These are phyloP conservation scores for Atkinsonella texensis DNA, from an alignment of 2,329 filamentous ascomycete genomes.

Conservation along the genomic window DNA sequence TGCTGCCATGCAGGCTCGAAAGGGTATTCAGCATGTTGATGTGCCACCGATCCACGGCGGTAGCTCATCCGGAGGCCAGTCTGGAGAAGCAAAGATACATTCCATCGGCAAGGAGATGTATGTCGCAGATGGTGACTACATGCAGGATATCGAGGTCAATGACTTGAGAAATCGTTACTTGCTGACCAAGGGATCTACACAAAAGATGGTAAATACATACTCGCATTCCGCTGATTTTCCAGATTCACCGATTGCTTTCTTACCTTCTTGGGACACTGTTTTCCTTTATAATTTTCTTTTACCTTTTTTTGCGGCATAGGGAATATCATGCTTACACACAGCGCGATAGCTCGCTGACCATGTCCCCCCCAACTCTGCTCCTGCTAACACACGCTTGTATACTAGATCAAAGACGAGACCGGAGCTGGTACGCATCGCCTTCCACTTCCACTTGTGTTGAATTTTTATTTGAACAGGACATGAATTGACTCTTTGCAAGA, in stretches of 20 bases:
- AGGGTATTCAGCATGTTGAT: slow-evolving; percentile 81
- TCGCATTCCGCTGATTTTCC: slow-evolving; percentile 23
- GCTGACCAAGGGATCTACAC: slow-evolving; percentile 90
- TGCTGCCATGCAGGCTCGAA: slow-evolving; percentile 72
- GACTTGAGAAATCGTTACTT: slow-evolving; percentile 93
- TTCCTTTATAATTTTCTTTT: neutral
- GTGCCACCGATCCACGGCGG: slow-evolving; percentile 59
- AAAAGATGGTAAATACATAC: slow-evolving; percentile 95
- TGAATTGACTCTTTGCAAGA: slow-evolving; percentile 55
- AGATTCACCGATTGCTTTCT: slow-evolving; percentile 21
- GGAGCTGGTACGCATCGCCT: slow-evolving; percentile 82
- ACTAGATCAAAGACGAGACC: slow-evolving; percentile 98
- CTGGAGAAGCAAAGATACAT: slow-evolving; percentile 6
- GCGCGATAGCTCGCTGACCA: slow-evolving; percentile 51
- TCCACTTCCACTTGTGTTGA: slow-evolving; percentile 15
- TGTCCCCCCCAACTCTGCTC: slow-evolving; percentile 56
- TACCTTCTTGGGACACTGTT: slow-evolving; percentile 6
- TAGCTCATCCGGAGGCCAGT: slow-evolving; percentile 1
- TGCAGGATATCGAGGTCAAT: slow-evolving; percentile 98
- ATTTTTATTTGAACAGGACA: slow-evolving; percentile 19
- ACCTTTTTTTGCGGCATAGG: slow-evolving; percentile 18
- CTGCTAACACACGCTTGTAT: slow-evolving; percentile 88
- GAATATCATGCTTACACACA: slow-evolving; percentile 62
- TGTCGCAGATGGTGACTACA: slow-evolving; percentile 91
- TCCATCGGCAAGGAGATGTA: slow-evolving; percentile 54